Evolutionary conservation across 306 rosid species (phyloP), one percentile per base, ranked within the genome.

Genomic region (Vigna radiata): DNA sequence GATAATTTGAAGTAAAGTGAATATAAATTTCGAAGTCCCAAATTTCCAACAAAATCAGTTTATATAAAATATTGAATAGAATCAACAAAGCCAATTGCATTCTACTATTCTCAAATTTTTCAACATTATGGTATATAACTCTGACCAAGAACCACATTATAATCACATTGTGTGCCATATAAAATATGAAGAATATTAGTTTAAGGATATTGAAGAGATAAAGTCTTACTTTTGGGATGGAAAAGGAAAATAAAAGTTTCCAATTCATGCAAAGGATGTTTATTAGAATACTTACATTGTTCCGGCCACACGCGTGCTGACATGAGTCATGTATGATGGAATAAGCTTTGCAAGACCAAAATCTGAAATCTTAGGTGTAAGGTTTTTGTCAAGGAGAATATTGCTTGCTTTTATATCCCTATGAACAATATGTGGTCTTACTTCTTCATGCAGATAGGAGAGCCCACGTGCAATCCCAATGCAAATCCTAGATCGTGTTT

Each of bases 321-420:
- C 91, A 65, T 94, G 98, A 78, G 95, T 85, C 91, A 87, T 82
- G 83, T 90, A 77, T 10, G 98, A 59, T 4, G 98, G 96, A 76
- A 94, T 81, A 59, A 94, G 97, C 78, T 88, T 94, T 49, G 98
- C 98, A 21, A 94, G 98, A 43, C 98, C 98, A 59, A 94, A 94
- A 85, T 94, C 98, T 36, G 98, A 87, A 78, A 94, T 94, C 82
- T 84, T 94, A 50, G 98, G 95, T 15, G 83, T 61, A 33, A 94
- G 88, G 77, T 86, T 85, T 69, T 68, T 74, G 78, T 92, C 96
- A n/a, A 94, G 97, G 67, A 94, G 91, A 79, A 94, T 94, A 61
- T 94, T 94, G 84, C 97, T 94, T 15, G 98, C 98, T 88, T 94
- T 94, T 86, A 94, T 94, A 81, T 94, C 98, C 77, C 98, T 86